Base-by-base conservation (phyloP, 805 yeast genomes). In the Saccharomycodes ludwigii region DNA sequence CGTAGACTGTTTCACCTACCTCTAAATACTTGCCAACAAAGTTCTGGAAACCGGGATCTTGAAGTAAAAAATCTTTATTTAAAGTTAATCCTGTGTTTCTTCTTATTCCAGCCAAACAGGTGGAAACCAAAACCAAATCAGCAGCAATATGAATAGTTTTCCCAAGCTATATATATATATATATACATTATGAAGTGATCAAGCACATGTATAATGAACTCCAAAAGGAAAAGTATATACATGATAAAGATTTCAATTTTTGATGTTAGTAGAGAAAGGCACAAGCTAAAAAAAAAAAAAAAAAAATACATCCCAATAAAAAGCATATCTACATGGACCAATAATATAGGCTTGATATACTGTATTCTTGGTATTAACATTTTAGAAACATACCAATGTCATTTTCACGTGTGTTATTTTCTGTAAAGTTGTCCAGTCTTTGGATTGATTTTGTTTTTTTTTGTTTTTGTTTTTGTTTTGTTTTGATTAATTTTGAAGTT, bases 1-100 rank as follows among this genome's bases (percentile, higher is more conserved):
- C 95, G 41, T 77, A 74, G 3, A 79, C 58, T 54, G 74, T 73
- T 48, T 91, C 98, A n/a, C 98, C 98, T 18, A 76, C 50, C 32
- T 73, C 79, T 40, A 91, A 65, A 50, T 86, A 91, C 48, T 73
- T 76, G 21, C 59, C 58, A 4, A 76, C 61, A 43, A 73, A 74
- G 23, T 61, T 58, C 40, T 64, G 65, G 4, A 69, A 54, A 6
- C 68, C 68, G 13, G 59, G 56, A 34, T 65, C 62, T 9, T 57
- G 55, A 13, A 61, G 61, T n/a, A 74, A 45, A 1, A 54, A 28
- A 9, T 68, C 70, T 9, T 70, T 40, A 44, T 77, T 69, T 21
- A 76, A 74, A 1, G 72, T 66, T 18, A 79, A 56, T 0, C 91
- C 88, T 1, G 88, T 72, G 42, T 69, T 71, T 51, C 82, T 68